phyloP scores from a whole-genome alignment of 139 green algal genomes.

The Tetradesmus lagerheimii region DNA sequence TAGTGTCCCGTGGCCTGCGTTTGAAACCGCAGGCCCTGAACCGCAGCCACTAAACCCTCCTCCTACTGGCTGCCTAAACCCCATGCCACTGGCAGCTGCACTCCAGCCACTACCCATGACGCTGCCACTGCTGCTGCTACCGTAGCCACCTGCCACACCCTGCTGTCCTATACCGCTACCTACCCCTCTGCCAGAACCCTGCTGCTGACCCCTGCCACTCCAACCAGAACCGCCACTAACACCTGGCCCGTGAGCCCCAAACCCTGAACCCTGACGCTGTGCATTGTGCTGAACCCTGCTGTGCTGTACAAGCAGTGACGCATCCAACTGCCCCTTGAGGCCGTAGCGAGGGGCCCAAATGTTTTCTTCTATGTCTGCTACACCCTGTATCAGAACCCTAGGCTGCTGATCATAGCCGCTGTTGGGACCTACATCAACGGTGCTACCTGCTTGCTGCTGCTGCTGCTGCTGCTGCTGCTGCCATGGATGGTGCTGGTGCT shows the following conservation, averaged over 20 bases:
- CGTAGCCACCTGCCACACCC: neutral
- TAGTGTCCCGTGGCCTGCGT: neutral
- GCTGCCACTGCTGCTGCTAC: conserved; percentile 4
- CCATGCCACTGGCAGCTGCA: conserved; percentile 34
- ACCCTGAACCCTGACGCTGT: neutral
- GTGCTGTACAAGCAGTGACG: conserved; percentile 68
- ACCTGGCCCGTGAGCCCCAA: neutral
- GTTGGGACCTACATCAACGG: conserved; percentile 15
- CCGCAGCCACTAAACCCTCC: conserved; percentile 1
- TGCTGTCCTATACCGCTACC: neutral
- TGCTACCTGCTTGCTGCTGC: conserved; percentile 9
- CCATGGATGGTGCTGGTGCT: neutral
- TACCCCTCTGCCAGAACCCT: neutral
- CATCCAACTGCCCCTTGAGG: conserved; percentile 95
- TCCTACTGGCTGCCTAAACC: conserved; percentile 3
- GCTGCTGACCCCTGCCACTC: conserved; percentile 27
- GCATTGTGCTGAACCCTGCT: neutral
- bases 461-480: conserved; percentile 27
- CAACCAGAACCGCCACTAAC: neutral
- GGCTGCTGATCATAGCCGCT: conserved; percentile 3
- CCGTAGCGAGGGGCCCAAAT: conserved; percentile 91
- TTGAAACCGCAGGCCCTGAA: neutral
- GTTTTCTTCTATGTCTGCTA: conserved; percentile 96
- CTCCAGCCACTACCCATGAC: conserved; percentile 38
- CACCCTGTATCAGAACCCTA: conserved; percentile 57